Conservation (phyloP, 768 basidiomycete genomes). For the Hygrocybe punicea region DNA sequence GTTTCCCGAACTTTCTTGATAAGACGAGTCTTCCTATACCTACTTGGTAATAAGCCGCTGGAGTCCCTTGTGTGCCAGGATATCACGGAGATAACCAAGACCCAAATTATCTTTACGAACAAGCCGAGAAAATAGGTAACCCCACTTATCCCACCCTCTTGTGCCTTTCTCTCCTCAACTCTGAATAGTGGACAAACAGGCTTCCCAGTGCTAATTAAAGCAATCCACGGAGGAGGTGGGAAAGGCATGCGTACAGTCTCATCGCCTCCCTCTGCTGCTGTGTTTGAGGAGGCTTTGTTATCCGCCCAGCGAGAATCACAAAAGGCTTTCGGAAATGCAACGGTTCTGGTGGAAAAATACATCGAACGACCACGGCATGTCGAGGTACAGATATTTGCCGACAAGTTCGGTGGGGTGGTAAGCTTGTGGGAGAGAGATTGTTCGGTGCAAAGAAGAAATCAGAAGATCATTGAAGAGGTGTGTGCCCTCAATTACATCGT, state of each 20-base stretch:
- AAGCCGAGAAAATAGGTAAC: constrained; percentile 68
- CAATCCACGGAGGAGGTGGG: constrained; percentile 93
- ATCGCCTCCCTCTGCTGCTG: constrained; percentile 45
- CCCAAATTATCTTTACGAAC: constrained; percentile 59
- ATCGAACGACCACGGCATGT: constrained; percentile 85
- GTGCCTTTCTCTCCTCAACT: background rate
- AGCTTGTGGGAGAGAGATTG: constrained; percentile 96
- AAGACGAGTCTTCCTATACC: constrained; percentile 4
- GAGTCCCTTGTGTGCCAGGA: constrained; percentile 90
- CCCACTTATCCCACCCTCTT: constrained; percentile 1
- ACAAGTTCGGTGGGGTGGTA: constrained; percentile 73
- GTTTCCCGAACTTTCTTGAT: constrained; percentile 13
- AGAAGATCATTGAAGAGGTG: constrained; percentile 94
- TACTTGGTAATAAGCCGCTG: constrained; percentile 56
- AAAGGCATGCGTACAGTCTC: constrained; percentile 90
- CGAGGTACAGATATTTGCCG: constrained; percentile 94
- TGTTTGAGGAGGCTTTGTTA: constrained; percentile 75
- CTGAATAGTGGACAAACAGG: constrained; percentile 39
- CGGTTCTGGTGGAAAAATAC: constrained; percentile 86
- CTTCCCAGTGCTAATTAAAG: constrained; percentile 92
- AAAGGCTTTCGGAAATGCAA: constrained; percentile 85
- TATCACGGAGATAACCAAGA: constrained; percentile 87
- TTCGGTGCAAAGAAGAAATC: constrained; percentile 86
- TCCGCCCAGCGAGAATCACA: constrained; percentile 87
- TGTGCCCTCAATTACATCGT: background rate